A percentile compares a stretch with the other conserved stretches of the same genome.
phyloP scores from a whole-genome alignment of 306 rosid species.

The Adenanthera pavonina region DNA sequence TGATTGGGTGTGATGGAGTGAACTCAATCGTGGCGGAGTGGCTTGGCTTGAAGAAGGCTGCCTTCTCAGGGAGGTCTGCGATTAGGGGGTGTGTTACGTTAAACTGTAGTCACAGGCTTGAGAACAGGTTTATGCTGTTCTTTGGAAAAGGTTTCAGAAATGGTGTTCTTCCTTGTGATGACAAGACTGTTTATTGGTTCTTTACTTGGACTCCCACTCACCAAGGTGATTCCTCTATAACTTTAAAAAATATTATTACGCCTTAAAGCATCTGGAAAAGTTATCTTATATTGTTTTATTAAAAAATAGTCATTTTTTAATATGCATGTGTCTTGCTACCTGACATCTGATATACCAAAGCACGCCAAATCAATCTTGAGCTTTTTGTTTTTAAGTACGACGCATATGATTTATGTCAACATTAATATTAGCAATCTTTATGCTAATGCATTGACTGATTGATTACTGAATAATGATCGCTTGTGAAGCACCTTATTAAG shows the following conservation, averaged over 20 bases:
- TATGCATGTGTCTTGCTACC: background rate
- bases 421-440: background rate
- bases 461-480: background rate
- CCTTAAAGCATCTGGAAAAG: background rate
- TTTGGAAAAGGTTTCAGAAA: constrained; percentile 64
- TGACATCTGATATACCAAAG: background rate
- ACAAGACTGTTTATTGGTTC: constrained; percentile 59
- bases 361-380: background rate
- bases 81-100: constrained; percentile 55
- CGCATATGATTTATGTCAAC: background rate
- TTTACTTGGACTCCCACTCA: constrained; percentile 60
- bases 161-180: constrained; percentile 58
- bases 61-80: constrained; percentile 57
- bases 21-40: constrained; percentile 78
- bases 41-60: constrained; percentile 64
- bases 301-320: background rate
- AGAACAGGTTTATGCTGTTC: constrained; percentile 48
- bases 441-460: background rate
- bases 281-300: background rate
- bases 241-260: background rate
- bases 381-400: background rate
- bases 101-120: constrained; percentile 44
- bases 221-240: constrained; percentile 53
- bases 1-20: constrained; percentile 87
- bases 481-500: background rate